Percentiles rank a stretch among this genome's conserved stretches.
These are phyloP conservation scores for Crucihimalaya himalaica DNA, from an alignment of 345 rosid species.

Conservation along the genomic window DNA sequence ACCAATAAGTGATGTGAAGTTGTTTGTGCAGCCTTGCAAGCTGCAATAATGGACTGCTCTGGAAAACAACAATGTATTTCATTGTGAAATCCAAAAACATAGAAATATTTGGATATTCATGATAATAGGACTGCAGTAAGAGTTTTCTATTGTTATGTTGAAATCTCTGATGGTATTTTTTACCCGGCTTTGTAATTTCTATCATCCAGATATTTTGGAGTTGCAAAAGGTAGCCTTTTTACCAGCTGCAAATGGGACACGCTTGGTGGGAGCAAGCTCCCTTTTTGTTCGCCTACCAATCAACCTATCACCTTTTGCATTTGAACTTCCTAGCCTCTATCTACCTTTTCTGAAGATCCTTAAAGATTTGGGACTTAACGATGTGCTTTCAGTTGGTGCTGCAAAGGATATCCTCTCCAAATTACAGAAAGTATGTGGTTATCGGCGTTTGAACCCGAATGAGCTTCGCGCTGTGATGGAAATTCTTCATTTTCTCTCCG, in stretches of 20 bases:
- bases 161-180: slow-evolving; percentile 7
- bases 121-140: slow-evolving; percentile 12
- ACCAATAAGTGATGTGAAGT: slow-evolving; percentile 3
- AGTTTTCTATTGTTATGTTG: slow-evolving; percentile 3
- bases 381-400: slow-evolving; percentile 65
- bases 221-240: slow-evolving; percentile 79
- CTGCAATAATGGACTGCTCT: slow-evolving; percentile 7
- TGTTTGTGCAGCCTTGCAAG: slow-evolving; percentile 17
- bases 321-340: slow-evolving; percentile 77
- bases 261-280: slow-evolving; percentile 70
- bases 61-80: slow-evolving; percentile 2
- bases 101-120: neutral
- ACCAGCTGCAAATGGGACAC: slow-evolving; percentile 95
- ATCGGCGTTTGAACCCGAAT: slow-evolving; percentile 87
- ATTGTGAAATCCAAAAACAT: neutral
- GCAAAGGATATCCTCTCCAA: slow-evolving; percentile 72
- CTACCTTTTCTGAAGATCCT: slow-evolving; percentile 82
- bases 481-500: slow-evolving; percentile 69
- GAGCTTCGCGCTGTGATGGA: slow-evolving; percentile 96
- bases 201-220: slow-evolving; percentile 61
- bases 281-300: slow-evolving; percentile 77
- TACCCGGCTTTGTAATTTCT: slow-evolving; percentile 12
- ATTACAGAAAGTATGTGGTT: slow-evolving; percentile 80
- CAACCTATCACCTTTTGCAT: slow-evolving; percentile 89
- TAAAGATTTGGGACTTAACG: slow-evolving; percentile 86